Evolutionary conservation across 108 stramenopile genomes (phyloP).

Genomic region (Skeletonema tropicum): DNA sequence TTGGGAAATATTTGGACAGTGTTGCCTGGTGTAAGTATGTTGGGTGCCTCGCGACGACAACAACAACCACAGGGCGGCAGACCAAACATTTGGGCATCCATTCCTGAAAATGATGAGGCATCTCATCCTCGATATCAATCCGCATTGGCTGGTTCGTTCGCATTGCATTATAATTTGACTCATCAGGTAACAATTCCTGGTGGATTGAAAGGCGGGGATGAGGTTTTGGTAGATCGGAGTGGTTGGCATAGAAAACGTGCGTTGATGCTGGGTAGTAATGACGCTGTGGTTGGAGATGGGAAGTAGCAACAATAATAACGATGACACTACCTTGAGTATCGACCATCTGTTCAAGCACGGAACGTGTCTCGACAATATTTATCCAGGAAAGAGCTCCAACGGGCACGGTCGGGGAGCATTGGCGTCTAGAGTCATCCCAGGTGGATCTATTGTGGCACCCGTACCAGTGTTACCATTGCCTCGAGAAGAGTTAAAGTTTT

Average conservation of each 20-base stretch:
- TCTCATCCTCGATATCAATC: conserved; percentile 19
- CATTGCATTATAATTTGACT: conserved; percentile 42
- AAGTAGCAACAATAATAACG: background rate
- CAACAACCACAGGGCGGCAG: background rate
- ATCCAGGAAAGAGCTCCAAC: conserved; percentile 44
- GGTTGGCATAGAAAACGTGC: conserved; percentile 26
- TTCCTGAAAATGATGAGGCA: conserved; percentile 30
- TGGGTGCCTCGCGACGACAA: conserved; percentile 10
- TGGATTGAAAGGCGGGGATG: conserved; percentile 16
- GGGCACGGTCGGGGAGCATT: conserved; percentile 68
- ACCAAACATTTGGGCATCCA: conserved; percentile 41
- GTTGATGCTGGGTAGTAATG: background rate
- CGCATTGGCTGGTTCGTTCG: conserved; percentile 37
- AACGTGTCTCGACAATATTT: conserved; percentile 62
- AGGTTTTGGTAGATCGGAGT: conserved; percentile 30
- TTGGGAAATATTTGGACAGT: conserved; percentile 13
- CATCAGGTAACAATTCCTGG: conserved; percentile 1
- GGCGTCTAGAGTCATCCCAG: conserved; percentile 41
- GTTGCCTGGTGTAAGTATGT: conserved; percentile 30
- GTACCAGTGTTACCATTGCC: conserved; percentile 33
- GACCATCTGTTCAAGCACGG: conserved; percentile 60
- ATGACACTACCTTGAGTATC: conserved; percentile 9
- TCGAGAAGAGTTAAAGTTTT: conserved; percentile 44
- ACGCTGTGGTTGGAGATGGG: background rate
- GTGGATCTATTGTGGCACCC: conserved; percentile 30